phyloP scores from a whole-genome alignment of 345 rosid species.

The Durio zibethinus region DNA sequence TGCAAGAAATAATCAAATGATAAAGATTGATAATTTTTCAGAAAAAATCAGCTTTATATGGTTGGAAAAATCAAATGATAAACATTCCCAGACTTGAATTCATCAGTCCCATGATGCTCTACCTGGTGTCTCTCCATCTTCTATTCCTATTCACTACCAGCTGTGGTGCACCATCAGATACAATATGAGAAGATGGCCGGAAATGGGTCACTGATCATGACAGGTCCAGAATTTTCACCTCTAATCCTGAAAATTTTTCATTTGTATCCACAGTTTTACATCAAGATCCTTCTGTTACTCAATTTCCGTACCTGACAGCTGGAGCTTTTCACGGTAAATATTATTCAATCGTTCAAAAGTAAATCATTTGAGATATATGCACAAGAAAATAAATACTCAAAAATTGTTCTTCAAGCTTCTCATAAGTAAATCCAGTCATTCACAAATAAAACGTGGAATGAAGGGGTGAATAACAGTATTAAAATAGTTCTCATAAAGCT shows the following conservation, averaged over 20 bases:
- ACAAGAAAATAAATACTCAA: not conserved
- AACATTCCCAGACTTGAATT: too few relatives aligned
- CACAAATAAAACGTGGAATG: too few relatives aligned
- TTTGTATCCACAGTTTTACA: not conserved
- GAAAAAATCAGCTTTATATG: too few relatives aligned
- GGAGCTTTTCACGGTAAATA: slow-evolving; percentile 5
- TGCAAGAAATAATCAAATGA: too few relatives aligned
- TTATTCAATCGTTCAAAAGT: too few relatives aligned
- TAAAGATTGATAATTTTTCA: too few relatives aligned
- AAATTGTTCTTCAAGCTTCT: too few relatives aligned
- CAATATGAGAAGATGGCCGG: not conserved
- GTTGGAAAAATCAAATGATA: too few relatives aligned
- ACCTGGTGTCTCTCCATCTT: not conserved
- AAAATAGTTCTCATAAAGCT: not conserved
- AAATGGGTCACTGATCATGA: not conserved
- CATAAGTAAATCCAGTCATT: not conserved
- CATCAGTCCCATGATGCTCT: not conserved
- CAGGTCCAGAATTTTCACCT: not conserved
- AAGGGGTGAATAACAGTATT: not conserved
- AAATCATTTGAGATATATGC: too few relatives aligned
- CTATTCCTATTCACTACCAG: not conserved
- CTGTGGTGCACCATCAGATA: not conserved
- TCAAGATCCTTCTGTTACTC: not conserved
- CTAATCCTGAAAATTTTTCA: not conserved
- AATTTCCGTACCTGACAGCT: slow-evolving; percentile 15